Evolutionary conservation across 1,139 yeast species (phyloP), one percentile per base, ranked within the genome.

Genomic region (Kluyveromyces sp.): DNA sequence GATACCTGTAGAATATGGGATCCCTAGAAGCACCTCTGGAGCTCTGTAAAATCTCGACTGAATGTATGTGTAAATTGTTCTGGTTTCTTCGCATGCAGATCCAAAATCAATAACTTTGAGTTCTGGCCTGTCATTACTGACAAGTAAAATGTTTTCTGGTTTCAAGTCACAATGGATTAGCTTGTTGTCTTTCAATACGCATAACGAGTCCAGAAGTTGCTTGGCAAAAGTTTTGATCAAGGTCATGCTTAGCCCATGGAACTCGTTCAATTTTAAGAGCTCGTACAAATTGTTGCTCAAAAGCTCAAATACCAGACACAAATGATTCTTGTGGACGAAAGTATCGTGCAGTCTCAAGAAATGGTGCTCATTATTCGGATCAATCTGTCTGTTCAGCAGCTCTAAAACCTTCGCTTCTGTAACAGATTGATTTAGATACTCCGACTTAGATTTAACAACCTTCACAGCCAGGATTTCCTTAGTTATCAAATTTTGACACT

Each of bases 31-130:
- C 16, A 92, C 95, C 62, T 92, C 99, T 0, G 99, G 99, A 0
- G 96, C 86, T 49, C 99, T 73, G 64, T 94, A 94, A 61, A 92
- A 94, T 46, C 99, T 72, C 6, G 96, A 87, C 63, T 94, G 99
- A 49, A 94, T 88, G 62, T 94, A 94, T 0, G 97, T 86, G 65
- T 88, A 92, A 3, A 89, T 72, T 0, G 95, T 86, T 56, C 87
- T 94, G 41, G 88, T 70, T 47, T 92, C 94, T 57, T 86, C 92
- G 62, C 98, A 94, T 0, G 98, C 95, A 7, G 94, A 80, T 0
- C 99, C 99, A 68, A 94, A 94, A 66, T 94, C 99, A 56, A 94
- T 89, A 37, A 94, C 85, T 62, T 92, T 94, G 48, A 94, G 78
- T 44, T 82, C 85, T 3, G 97, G 95, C 49, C 80, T 78, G 61